Evolutionary conservation across 495 filamentous ascomycete species (phyloP), one percentile per base, ranked within the genome.

Genomic region (Aspergillus sclerotiicarbonarius): DNA sequence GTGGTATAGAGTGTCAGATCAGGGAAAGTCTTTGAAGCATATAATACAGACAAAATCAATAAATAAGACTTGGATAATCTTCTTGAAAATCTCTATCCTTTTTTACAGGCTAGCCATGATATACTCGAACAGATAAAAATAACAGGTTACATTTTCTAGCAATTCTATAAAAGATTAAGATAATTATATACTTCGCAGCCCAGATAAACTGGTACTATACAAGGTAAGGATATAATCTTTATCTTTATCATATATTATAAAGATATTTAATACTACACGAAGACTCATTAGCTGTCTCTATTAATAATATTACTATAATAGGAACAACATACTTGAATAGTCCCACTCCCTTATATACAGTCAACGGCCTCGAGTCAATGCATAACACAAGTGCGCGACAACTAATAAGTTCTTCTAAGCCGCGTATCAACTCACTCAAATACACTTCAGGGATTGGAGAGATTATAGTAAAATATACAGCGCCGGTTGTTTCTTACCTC

Each of bases 401-500:
- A 29, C 49, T 10, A 52, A 52, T 52, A 20, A 16, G 30, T 52
- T 16, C 49, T 52, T 52, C 49, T 16, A 52, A 52, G 30, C 18
- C 18, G 19, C 18, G 46, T 47, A 29, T 47, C 12, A 25, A 15
- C 44, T 49, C 44, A 55, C 8, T 50, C 54, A 49, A 57, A 32
- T 4, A 57, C 44, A 31, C 54, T 57, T 6, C 13, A 13, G 12
- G n/a, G 29, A 35, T 57, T 44, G 13, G 54, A 29, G 13, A 20
- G 44, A 1, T 29, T 30, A 49, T 30, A 6, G 44, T 20, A 35
- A 9, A 44, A 57, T 25, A 57, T 57, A 10, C 55, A 31, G 4
- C 45, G 31, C 31, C 55, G 32, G 2, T 57, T 51, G n/a, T 18
- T 39, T 39, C 55, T 57, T 25, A 46, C 55, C 46, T 51, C 4